These are phyloP conservation scores for Cytospora piceae DNA, from an alignment of 2,329 filamentous ascomycete genomes.

Conservation along the genomic window DNA sequence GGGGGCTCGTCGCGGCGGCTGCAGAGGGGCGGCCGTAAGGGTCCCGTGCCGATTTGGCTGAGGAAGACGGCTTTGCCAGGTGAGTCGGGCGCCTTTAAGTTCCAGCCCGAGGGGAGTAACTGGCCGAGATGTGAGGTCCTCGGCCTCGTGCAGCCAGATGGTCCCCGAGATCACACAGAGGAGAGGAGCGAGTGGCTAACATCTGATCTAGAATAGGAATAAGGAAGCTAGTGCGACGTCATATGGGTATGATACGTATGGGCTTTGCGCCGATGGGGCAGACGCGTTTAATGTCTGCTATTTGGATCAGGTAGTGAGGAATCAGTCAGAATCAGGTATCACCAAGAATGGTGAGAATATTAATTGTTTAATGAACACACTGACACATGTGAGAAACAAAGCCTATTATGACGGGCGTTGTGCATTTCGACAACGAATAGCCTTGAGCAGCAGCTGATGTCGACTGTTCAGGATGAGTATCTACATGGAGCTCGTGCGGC, in stretches of 20 bases:
- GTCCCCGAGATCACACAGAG: neutral
- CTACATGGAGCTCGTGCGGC: neutral
- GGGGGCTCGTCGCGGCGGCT: neutral
- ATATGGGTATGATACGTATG: neutral
- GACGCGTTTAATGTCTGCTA: neutral
- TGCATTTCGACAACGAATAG: neutral
- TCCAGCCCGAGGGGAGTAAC: neutral
- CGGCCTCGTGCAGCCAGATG: neutral
- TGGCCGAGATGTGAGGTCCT: neutral
- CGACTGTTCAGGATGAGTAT: neutral
- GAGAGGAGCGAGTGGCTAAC: neutral
- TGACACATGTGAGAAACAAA: neutral
- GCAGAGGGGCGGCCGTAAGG: neutral
- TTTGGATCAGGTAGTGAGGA: neutral
- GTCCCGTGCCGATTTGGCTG: neutral
- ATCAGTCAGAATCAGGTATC: neutral
- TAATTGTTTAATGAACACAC: neutral
- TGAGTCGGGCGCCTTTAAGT: neutral
- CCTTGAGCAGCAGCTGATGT: neutral
- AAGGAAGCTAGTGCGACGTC: neutral
- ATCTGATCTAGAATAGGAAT: neutral
- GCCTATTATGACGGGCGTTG: neutral
- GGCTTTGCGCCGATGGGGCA: neutral
- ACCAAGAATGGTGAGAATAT: neutral
- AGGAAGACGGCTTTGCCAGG: neutral